Evolutionary conservation across 192 early-diverging fungal genomes (phyloP), one percentile per base, ranked within the genome.

Genomic region (Coemansia brasiliensis): DNA sequence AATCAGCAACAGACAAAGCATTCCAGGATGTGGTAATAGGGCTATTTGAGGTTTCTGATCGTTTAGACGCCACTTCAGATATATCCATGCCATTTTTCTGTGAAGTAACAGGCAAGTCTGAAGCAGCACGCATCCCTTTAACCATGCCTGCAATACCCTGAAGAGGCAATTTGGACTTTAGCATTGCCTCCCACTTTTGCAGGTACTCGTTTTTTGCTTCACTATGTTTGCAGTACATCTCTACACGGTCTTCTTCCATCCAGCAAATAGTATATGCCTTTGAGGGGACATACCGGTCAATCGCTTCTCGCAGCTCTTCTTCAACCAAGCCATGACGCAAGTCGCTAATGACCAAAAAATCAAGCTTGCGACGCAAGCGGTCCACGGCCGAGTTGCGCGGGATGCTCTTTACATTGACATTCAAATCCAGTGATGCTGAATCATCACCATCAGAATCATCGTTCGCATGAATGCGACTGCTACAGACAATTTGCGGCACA

Each of bases 251-350:
- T 38, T 65, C 63, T 39, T 8, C 59, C 25, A 37, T 46, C 74
- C 74, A 77, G 49, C 59, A 55, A 22, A 69, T 16, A 10, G 42
- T 29, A 17, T 64, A 70, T 5, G 67, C 38, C 27, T 53, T 55
- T 16, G 16, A 26, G 1, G 74, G 59, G n/a, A 69, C 9, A 10
- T 67, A 38, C 18, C 40, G 43, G 21, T 48, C 56, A 46, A 77
- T 63, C 20, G 57, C 67, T 6, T 38, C 63, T 2, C 45, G 39
- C 55, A 77, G 74, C 60, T 77, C 74, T 8, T 66, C 63, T 26
- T 55, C 59, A 4, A 63, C 66, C 46, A 77, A 37, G 0, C 63
- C 74, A 20, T 77, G 74, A 21, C 67, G 63, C 57, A 77, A 58
- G 25, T 77, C 55, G 25, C 56, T 48, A 46, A 77, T 69, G n/a